Conservation (phyloP, 306 rosid genomes). For the Glycine soja region DNA sequence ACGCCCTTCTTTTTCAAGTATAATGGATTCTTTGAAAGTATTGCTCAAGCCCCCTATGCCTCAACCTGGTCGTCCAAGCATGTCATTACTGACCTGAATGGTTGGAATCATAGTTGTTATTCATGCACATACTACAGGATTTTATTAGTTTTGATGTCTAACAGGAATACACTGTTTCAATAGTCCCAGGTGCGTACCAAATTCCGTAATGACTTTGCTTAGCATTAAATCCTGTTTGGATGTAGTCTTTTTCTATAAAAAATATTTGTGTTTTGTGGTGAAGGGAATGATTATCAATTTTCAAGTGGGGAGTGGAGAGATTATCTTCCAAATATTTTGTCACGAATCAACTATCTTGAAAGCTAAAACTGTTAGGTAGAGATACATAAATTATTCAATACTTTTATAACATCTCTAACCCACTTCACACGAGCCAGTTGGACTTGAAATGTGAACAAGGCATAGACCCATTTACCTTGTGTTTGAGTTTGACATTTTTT, state of each 20-base stretch:
- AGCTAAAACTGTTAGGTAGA: not conserved
- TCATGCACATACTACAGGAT: conserved; percentile 60
- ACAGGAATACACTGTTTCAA: conserved; percentile 47
- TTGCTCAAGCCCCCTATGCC: conserved; percentile 65
- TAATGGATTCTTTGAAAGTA: conserved; percentile 77
- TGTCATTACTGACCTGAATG: conserved; percentile 56
- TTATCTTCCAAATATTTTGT: not conserved
- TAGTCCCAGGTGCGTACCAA: conserved; percentile 61
- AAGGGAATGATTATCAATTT: conserved; percentile 11
- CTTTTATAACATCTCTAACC: not conserved
- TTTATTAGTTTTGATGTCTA: conserved; percentile 56
- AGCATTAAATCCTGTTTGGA: conserved; percentile 34
- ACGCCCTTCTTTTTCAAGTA: conserved; percentile 79
- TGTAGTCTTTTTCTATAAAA: not conserved
- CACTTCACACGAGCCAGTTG: not conserved
- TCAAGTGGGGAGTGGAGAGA: not conserved
- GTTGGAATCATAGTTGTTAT: conserved; percentile 40
- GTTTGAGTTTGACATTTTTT: not conserved
- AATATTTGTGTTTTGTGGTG: not conserved
- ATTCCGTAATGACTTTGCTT: conserved; percentile 29
- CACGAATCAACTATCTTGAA: not conserved
- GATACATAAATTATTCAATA: not conserved
- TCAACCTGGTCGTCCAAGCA: conserved; percentile 59
- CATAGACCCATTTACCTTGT: not conserved
- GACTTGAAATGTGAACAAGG: not conserved